Percentiles rank a stretch among this genome's conserved stretches.
These are phyloP conservation scores for Reticulascus tulasneorum DNA, from an alignment of 2,329 filamentous ascomycete genomes.

Conservation along the genomic window DNA sequence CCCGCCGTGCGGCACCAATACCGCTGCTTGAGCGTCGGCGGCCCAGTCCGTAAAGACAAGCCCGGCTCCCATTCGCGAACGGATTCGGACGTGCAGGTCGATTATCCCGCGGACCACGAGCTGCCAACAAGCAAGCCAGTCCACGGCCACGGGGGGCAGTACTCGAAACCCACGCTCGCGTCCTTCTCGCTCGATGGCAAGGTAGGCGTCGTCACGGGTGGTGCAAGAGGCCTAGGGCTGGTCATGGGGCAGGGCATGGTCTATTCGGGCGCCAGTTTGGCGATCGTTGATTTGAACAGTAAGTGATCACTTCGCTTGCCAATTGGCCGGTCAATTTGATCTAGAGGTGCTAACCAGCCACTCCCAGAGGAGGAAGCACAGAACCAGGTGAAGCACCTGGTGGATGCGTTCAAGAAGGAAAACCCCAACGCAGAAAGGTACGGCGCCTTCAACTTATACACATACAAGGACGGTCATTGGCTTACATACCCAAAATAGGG, in stretches of 20 bases:
- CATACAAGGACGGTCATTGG: background rate
- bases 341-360: background rate
- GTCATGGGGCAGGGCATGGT: slow-evolving; percentile 93
- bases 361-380: slow-evolving; percentile 63
- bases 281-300: slow-evolving; percentile 94
- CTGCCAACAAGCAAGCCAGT: slow-evolving; percentile 69
- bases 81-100: slow-evolving; percentile 71
- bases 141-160: slow-evolving; percentile 71
- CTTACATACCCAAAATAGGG: slow-evolving; percentile 34
- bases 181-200: slow-evolving; percentile 83
- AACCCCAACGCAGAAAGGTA: slow-evolving; percentile 72
- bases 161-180: slow-evolving; percentile 80
- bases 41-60: slow-evolving; percentile 31
- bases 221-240: slow-evolving; percentile 81
- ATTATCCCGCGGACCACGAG: slow-evolving; percentile 72
- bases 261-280: slow-evolving; percentile 80
- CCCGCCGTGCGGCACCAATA: slow-evolving; percentile 9
- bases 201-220: slow-evolving; percentile 83
- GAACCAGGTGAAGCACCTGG: slow-evolving; percentile 68
- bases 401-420: slow-evolving; percentile 72
- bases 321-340: background rate
- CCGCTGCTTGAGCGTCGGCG: slow-evolving; percentile 24
- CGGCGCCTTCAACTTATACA: slow-evolving; percentile 14
- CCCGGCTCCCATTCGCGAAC: slow-evolving; percentile 73
- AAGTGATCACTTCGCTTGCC: slow-evolving; percentile 26